These are phyloP conservation scores for Geosmithia morbida DNA, from an alignment of 2,329 filamentous ascomycete species.

Conservation along the genomic window DNA sequence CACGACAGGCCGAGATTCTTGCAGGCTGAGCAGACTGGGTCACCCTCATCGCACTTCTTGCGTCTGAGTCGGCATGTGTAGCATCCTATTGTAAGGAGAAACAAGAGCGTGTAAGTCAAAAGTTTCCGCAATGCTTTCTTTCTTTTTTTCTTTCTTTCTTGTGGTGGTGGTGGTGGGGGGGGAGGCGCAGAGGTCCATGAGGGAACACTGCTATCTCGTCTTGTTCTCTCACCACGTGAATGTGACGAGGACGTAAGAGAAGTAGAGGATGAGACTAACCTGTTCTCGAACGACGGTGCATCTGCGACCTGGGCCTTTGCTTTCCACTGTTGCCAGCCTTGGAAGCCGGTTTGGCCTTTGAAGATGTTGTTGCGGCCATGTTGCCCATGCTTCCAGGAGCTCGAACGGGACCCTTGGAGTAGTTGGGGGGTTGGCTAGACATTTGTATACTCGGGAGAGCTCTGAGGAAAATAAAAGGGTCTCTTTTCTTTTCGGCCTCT, in stretches of 20 bases:
- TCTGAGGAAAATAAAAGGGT: conserved; percentile 8
- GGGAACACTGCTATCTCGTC: too few species aligned
- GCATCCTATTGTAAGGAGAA: conserved; percentile 32
- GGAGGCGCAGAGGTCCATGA: too few species aligned
- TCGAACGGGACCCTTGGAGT: conserved; percentile 33
- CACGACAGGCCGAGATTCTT: conserved; percentile 69
- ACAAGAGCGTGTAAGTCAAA: conserved; percentile 1
- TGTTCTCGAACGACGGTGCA: conserved; percentile 89
- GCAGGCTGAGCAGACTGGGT: conserved; percentile 49
- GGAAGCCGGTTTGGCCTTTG: conserved; percentile 42
- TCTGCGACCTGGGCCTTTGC: conserved; percentile 62
- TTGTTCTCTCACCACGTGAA: too few species aligned
- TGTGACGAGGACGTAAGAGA: too few species aligned
- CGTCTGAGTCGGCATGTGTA: conserved; percentile 53
- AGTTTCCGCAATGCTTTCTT: too few species aligned
- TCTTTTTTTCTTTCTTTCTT: too few species aligned
- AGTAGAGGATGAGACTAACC: conserved; percentile 47
- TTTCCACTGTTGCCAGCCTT: conserved; percentile 33
- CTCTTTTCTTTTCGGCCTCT: too few species aligned
- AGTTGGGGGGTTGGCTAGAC: conserved; percentile 51
- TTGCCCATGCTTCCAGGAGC: conserved; percentile 30
- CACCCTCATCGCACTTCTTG: conserved; percentile 56
- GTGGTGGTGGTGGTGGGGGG: too few species aligned
- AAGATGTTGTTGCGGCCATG: conserved; percentile 46
- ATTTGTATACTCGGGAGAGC: conserved; percentile 34